A percentile compares a stretch with the other conserved stretches of the same genome.
These are phyloP conservation scores for Citrus maxima DNA, from an alignment of 345 rosid species.

Conservation along the genomic window DNA sequence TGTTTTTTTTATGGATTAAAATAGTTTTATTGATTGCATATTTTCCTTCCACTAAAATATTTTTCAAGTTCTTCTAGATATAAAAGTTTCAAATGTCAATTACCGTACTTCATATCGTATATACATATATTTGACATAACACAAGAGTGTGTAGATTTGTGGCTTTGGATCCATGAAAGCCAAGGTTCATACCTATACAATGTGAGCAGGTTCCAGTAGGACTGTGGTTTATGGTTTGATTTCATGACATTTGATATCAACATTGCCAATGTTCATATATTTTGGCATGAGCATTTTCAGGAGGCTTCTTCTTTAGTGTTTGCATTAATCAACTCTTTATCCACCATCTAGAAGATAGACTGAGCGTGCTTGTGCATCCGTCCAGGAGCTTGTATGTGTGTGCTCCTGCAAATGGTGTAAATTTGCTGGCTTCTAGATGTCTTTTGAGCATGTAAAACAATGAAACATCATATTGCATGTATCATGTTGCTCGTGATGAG, in stretches of 20 bases:
- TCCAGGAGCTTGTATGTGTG: neutral
- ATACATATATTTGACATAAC: neutral
- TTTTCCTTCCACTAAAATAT: neutral
- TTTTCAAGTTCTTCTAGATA: neutral
- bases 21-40: neutral
- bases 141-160: neutral
- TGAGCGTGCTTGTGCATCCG: neutral
- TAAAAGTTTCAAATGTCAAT: neutral
- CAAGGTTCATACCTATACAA: neutral
- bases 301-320: neutral
- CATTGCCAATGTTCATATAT: neutral
- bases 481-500: neutral
- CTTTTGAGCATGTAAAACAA: neutral
- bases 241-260: neutral
- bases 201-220: neutral
- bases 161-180: neutral
- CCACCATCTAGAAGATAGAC: neutral
- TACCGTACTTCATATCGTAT: too few relatives aligned
- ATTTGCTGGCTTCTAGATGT: neutral
- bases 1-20: neutral
- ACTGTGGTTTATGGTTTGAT: neutral
- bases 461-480: neutral
- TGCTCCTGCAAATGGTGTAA: neutral
- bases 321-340: neutral
- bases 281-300: neutral